Conservation (phyloP, 192 early-diverging fungal genomes). For the Backusella australiensis region DNA sequence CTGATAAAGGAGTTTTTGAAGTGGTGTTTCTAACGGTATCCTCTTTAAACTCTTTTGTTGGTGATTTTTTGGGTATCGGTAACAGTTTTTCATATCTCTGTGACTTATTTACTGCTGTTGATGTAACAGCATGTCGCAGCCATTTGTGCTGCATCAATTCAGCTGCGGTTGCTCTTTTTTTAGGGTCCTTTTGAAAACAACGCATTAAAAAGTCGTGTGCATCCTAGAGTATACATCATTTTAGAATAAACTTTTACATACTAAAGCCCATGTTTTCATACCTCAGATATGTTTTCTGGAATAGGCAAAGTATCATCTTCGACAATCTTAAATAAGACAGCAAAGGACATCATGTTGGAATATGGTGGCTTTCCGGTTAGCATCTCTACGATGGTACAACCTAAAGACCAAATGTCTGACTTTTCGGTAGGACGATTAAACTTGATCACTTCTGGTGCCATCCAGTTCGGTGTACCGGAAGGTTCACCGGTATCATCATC, state of each 20-base stretch:
- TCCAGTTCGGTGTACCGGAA: constrained; percentile 86
- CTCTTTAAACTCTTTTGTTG: not conserved
- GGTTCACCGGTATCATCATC: constrained; percentile 59
- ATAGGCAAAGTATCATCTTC: constrained; percentile 87
- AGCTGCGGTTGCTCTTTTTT: constrained; percentile 65
- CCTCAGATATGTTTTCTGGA: constrained; percentile 69
- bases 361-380: constrained; percentile 93
- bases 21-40: not conserved
- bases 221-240: not conserved
- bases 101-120: not conserved
- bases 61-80: not conserved
- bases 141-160: constrained; percentile 76
- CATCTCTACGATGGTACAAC: constrained; percentile 92
- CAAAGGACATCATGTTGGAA: constrained; percentile 78
- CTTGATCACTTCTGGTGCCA: constrained; percentile 92
- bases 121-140: constrained; percentile 20
- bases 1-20: not conserved
- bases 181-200: constrained; percentile 85
- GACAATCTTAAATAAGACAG: constrained; percentile 90
- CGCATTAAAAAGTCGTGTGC: constrained; percentile 67
- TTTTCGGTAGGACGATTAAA: constrained; percentile 80
- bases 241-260: not conserved
- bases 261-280: not conserved
- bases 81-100: not conserved
- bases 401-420: constrained; percentile 95